A percentile compares a stretch with the other conserved stretches of the same genome.
Conservation (phyloP, 345 rosid genomes). For the Murraya paniculata region DNA sequence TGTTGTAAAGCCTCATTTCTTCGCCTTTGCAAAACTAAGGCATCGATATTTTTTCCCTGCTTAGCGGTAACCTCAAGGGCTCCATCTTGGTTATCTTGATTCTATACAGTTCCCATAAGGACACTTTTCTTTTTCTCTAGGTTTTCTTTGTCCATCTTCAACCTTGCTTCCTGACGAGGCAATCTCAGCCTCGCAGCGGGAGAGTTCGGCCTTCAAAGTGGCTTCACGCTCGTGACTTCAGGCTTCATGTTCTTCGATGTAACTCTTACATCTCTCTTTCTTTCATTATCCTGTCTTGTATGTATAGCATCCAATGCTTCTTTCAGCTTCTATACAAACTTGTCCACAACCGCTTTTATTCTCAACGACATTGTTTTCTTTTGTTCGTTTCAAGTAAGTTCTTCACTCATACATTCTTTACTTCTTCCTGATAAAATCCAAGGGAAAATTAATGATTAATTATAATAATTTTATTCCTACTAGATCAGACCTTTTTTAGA, state of each 20-base stretch:
- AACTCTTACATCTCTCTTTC: constrained; percentile 99
- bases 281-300: constrained; percentile 94
- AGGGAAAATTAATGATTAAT: not conserved
- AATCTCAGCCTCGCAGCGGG: constrained; percentile 95
- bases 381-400: too few species aligned
- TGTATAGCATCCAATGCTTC: constrained; percentile 93
- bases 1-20: constrained; percentile 48
- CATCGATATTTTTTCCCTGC: constrained; percentile 92
- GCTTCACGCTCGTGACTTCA: constrained; percentile 99
- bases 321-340: constrained; percentile 92
- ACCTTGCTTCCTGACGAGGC: constrained; percentile 93
- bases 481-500: too few species aligned
- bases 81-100: constrained; percentile 93
- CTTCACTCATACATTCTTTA: too few species aligned
- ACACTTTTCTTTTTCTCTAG: constrained; percentile 98
- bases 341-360: constrained; percentile 89
- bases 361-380: constrained; percentile 65
- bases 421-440: not conserved
- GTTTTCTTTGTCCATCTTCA: constrained; percentile 94
- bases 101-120: constrained; percentile 92
- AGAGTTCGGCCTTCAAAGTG: constrained; percentile 97
- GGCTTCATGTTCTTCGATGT: constrained; percentile 84
- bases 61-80: constrained; percentile 93
- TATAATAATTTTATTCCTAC: too few species aligned
- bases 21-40: constrained; percentile 89